Conservation (phyloP, 2,329 filamentous ascomycete genomes). For the Claviceps capensis region DNA sequence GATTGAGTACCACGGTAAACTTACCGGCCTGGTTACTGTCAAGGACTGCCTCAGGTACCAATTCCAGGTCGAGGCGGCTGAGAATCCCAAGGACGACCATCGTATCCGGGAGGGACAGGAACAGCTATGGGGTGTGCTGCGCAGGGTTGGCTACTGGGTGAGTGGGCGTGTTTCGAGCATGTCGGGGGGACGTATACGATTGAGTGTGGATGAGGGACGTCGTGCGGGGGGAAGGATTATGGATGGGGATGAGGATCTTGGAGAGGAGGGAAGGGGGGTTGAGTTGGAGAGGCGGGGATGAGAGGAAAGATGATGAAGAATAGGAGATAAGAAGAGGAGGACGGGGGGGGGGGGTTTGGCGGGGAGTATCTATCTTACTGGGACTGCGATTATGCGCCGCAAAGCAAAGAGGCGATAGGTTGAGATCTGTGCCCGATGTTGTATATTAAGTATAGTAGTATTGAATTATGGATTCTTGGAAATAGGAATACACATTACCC, state of each 20-base stretch:
- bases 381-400: too few relatives aligned
- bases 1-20: conserved; percentile 74
- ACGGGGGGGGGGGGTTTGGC: too few relatives aligned
- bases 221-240: conserved; percentile 33
- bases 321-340: too few relatives aligned
- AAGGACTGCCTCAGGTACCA: conserved; percentile 97
- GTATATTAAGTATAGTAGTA: too few relatives aligned
- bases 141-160: conserved; percentile 42
- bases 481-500: too few relatives aligned
- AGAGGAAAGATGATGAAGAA: background rate
- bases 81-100: conserved; percentile 52
- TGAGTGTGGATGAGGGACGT: conserved; percentile 29
- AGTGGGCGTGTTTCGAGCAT: conserved; percentile 37
- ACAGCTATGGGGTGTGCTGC: conserved; percentile 47
- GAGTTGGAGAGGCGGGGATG: conserved; percentile 27
- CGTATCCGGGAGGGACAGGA: conserved; percentile 46
- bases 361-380: too few relatives aligned
- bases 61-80: conserved; percentile 84
- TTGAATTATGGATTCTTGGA: too few relatives aligned
- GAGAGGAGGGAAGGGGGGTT: conserved; percentile 28
- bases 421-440: too few relatives aligned
- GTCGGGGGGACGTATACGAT: conserved; percentile 43
- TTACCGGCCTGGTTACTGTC: conserved; percentile 80
- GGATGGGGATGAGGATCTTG: conserved; percentile 28
- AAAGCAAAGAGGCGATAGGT: too few relatives aligned